A percentile compares a stretch with the other conserved stretches of the same genome.
Conservation (phyloP, 208 protist genomes). For the Leishmania mexicana region DNA sequence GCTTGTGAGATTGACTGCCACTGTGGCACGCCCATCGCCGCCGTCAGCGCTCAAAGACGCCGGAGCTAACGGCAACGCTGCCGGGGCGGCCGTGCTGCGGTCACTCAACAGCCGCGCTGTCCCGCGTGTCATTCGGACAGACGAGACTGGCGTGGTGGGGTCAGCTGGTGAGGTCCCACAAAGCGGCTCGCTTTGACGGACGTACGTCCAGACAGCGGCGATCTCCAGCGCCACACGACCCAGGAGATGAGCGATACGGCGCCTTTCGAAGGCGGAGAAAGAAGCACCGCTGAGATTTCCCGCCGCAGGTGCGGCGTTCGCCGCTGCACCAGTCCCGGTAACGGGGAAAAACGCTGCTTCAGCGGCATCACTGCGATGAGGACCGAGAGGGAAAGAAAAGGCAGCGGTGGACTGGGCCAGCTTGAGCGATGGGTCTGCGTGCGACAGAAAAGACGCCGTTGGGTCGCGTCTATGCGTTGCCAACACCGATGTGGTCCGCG, state of each 20-base stretch:
- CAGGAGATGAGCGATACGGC: slow-evolving; percentile 56
- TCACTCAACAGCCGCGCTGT: slow-evolving; percentile 18
- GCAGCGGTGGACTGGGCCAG: not conserved
- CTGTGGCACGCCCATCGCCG: not conserved
- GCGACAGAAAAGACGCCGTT: not conserved
- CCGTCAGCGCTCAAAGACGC: not conserved
- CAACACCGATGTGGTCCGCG: not conserved
- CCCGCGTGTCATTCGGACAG: not conserved
- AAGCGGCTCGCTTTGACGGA: slow-evolving; percentile 15
- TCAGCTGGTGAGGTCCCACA: not conserved
- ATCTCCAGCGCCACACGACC: slow-evolving; percentile 62
- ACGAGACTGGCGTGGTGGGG: not conserved
- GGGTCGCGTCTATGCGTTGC: not conserved
- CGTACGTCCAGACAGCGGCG: slow-evolving; percentile 29
- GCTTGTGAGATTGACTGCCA: not conserved
- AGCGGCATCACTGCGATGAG: not conserved
- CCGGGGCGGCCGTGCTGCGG: not conserved
- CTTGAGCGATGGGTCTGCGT: not conserved
- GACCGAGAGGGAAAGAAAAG: not conserved
- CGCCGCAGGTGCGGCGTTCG: not conserved
- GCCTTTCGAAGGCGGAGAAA: slow-evolving; percentile 62
- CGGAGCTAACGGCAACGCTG: not conserved
- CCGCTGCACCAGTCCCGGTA: not conserved
- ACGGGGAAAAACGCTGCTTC: not conserved
- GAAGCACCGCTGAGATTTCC: slow-evolving; percentile 4